Conservation (phyloP, 768 basidiomycete species). For the Suillus subluteus region DNA sequence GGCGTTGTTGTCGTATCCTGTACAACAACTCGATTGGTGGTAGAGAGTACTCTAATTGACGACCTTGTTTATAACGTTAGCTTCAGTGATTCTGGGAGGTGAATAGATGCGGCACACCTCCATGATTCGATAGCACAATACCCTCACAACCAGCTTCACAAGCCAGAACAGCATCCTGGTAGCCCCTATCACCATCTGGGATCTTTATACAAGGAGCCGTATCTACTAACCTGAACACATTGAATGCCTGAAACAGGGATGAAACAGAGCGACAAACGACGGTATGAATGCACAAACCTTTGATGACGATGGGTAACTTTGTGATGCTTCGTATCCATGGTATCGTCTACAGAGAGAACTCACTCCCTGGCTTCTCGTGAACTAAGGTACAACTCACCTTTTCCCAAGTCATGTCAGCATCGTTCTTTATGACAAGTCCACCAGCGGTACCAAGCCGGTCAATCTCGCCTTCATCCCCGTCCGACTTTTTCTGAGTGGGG, state of each 20-base stretch:
- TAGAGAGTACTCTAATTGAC: conserved; percentile 81
- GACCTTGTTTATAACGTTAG: conserved; percentile 39
- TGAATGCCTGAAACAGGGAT: conserved; percentile 57
- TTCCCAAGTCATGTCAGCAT: conserved; percentile 79
- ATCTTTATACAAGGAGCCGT: neutral
- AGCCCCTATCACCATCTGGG: conserved; percentile 15
- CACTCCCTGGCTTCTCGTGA: neutral
- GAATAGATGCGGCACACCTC: conserved; percentile 50
- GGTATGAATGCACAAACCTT: conserved; percentile 47
- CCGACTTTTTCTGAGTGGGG: conserved; percentile 26
- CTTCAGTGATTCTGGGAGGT: neutral
- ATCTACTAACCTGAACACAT: conserved; percentile 59
- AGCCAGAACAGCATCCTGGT: conserved; percentile 84
- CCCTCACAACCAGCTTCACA: conserved; percentile 84
- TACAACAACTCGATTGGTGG: conserved; percentile 82
- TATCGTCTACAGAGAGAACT: conserved; percentile 53
- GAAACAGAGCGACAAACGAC: conserved; percentile 12
- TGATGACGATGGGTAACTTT: conserved; percentile 71
- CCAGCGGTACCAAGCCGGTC: conserved; percentile 67
- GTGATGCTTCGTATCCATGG: conserved; percentile 77
- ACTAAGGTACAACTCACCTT: conserved; percentile 42
- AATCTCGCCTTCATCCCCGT: conserved; percentile 37
- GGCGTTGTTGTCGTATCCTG: conserved; percentile 68
- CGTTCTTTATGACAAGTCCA: conserved; percentile 65
- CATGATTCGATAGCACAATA: conserved; percentile 90